Conservation (phyloP, 139 green algal species). For the Picochlorum sp. region DNA sequence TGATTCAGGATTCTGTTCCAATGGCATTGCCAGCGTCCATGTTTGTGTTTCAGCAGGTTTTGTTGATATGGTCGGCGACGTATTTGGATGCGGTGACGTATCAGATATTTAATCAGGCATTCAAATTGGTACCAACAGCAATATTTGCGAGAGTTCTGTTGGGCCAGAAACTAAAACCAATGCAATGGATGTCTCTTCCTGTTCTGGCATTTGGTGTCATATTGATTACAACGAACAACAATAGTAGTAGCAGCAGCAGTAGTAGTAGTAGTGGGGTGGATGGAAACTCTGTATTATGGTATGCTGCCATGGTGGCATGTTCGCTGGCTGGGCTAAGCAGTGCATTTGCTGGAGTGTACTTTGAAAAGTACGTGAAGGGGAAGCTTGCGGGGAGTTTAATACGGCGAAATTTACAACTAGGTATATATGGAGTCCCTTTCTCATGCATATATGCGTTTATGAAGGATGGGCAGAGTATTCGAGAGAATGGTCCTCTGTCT, state of each 20-base stretch:
- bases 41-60: conserved; percentile 54
- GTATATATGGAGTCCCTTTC: conserved; percentile 39
- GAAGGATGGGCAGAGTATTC: conserved; percentile 29
- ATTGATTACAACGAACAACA: conserved; percentile 40
- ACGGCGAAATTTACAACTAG: conserved; percentile 50
- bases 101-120: conserved; percentile 50
- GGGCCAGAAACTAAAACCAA: conserved; percentile 34
- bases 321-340: conserved; percentile 40
- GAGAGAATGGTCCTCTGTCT: conserved; percentile 19
- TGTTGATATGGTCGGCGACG: conserved; percentile 43
- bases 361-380: conserved; percentile 45
- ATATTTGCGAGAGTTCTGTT: conserved; percentile 48
- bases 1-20: conserved; percentile 19
- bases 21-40: conserved; percentile 47
- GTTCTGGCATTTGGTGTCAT: conserved; percentile 39
- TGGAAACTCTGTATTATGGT: conserved; percentile 10
- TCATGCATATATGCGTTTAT: conserved; percentile 2
- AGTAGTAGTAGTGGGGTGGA: background rate
- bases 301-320: conserved; percentile 37
- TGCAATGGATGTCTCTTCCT: conserved; percentile 51
- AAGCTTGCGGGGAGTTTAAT: conserved; percentile 28
- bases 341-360: conserved; percentile 36
- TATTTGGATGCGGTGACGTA: conserved; percentile 53
- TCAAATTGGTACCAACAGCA: conserved; percentile 55
- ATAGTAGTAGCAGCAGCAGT: background rate